These are phyloP conservation scores for Malus asiatica DNA, from an alignment of 306 rosid species.

Conservation along the genomic window DNA sequence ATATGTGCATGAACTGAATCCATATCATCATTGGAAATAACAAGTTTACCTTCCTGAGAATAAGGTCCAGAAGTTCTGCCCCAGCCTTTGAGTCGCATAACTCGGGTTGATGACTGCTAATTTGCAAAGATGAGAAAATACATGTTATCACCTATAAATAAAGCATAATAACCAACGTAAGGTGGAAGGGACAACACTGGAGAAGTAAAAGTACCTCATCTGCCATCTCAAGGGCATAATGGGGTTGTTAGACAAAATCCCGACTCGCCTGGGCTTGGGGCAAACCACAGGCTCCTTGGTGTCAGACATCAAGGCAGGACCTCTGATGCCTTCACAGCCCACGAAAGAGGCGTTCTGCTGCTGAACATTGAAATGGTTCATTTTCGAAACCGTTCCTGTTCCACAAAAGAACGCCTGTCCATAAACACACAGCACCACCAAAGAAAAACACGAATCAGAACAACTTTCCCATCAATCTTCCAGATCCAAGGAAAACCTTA, in stretches of 20 bases:
- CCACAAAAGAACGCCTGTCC: conserved; percentile 59
- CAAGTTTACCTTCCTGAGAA: conserved; percentile 53
- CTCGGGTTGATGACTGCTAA: conserved; percentile 21
- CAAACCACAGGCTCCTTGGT: conserved; percentile 59
- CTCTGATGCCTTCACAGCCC: conserved; percentile 53
- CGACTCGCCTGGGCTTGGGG: conserved; percentile 80
- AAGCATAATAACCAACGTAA: conserved; percentile 3
- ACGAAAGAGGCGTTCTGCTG: conserved; percentile 68
- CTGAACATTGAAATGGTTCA: conserved; percentile 53
- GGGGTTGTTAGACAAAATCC: conserved; percentile 39
- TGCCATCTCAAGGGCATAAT: conserved; percentile 52
- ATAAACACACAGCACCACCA: conserved; percentile 4
- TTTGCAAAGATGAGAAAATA: not conserved
- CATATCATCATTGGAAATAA: not conserved
- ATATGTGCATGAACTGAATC: not conserved
- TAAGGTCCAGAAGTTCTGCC: conserved; percentile 71
- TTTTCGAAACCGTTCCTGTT: conserved; percentile 29
- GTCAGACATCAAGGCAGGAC: conserved; percentile 34
- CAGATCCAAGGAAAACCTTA: not conserved
- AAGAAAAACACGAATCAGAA: not conserved
- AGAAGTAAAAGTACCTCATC: conserved; percentile 30
- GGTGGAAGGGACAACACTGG: not conserved
- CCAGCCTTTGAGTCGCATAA: conserved; percentile 62
- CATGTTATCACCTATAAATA: not conserved
- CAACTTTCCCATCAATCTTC: not conserved